Conservation (phyloP, 1,139 yeast genomes). For the Hansenula lynferdii region DNA sequence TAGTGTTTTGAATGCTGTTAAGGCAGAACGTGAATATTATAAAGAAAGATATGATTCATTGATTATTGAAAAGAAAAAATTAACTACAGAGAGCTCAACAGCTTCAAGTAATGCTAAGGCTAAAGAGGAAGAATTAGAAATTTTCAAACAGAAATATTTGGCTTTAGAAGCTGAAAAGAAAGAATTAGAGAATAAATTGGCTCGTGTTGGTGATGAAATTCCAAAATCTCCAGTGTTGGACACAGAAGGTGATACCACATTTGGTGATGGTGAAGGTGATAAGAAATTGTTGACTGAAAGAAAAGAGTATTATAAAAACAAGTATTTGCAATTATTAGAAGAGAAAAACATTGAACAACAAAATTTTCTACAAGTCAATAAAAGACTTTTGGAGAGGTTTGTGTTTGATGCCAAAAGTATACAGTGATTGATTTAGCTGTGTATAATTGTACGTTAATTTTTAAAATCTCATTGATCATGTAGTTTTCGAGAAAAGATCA, state of each 20-base stretch:
- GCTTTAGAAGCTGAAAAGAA: conserved; percentile 5
- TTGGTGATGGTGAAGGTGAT: conserved; percentile 1
- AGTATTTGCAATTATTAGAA: conserved; percentile 8
- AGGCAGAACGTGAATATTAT: conserved; percentile 9
- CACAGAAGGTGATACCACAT: not conserved
- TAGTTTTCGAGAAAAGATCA: too few relatives aligned
- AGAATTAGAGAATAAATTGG: conserved; percentile 1
- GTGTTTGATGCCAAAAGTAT: conserved; percentile 2
- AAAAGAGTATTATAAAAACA: conserved; percentile 14
- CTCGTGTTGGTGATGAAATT: not conserved
- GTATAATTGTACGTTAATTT: too few relatives aligned
- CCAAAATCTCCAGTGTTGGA: not conserved
- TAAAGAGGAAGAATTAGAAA: conserved; percentile 5
- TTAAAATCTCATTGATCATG: too few relatives aligned
- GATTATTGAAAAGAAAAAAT: conserved; percentile 3
- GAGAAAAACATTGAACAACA: conserved; percentile 11
- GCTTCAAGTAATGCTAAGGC: not conserved
- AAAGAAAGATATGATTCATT: conserved; percentile 4
- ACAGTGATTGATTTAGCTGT: not conserved
- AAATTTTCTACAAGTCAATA: conserved; percentile 6
- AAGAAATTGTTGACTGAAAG: conserved; percentile 3
- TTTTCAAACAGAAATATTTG: conserved; percentile 6
- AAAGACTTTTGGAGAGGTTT: conserved; percentile 10
- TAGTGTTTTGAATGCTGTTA: conserved; percentile 2
- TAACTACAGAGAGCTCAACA: conserved; percentile 2